Base-by-base conservation (phyloP, 208 protist species). In the Tetramitus jugosus region DNA sequence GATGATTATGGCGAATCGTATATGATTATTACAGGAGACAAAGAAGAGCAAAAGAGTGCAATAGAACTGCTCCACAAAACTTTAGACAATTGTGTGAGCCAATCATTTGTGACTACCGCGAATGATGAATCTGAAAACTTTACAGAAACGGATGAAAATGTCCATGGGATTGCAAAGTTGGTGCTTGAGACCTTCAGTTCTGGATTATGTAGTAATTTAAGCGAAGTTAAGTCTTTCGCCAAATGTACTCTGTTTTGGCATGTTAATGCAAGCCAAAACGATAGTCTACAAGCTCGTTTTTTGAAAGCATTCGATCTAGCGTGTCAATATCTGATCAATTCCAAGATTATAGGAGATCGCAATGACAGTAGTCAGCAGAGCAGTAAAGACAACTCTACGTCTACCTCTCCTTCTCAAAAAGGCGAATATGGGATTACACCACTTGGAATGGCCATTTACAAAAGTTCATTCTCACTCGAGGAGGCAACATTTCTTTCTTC, bases 1-100 rank as follows among this genome's bases (percentile, higher is more conserved):
- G 84, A 87, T 52, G 43, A n/a, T 23, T 52, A 56, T 39, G 84
- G 84, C 20, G 84, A 87, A 39, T 78, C 64, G 20, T 85, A 40
- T 75, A 46, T 81, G 52, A 49, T 69, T 31, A 43, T 62, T 10
- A 62, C 14, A 4, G 4, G 29, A 62, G 29, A 62, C 23, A 76
- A 40, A 3, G 60, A 62, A 45, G 80, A 84, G 26, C 20, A 53
- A n/a, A 52, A 45, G 39, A 56, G 75, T 40, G 64, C 33, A 39
- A 56, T 46, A 23, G 6, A n/a, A 45, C 26, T 84, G n/a, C 31
- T 85, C 0, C 17, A 62, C 26, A 3, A 10, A 49, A 6, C 76
- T 4, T 45, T 82, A 37, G 81, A 85, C 40, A 53, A 52, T 35
- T 26, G 3, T 29, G 3, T 4, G 26, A 79, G 61, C 33, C 6